phyloP scores from a whole-genome alignment of 192 early-diverging fungal genomes.

The Mortierella alpina region DNA sequence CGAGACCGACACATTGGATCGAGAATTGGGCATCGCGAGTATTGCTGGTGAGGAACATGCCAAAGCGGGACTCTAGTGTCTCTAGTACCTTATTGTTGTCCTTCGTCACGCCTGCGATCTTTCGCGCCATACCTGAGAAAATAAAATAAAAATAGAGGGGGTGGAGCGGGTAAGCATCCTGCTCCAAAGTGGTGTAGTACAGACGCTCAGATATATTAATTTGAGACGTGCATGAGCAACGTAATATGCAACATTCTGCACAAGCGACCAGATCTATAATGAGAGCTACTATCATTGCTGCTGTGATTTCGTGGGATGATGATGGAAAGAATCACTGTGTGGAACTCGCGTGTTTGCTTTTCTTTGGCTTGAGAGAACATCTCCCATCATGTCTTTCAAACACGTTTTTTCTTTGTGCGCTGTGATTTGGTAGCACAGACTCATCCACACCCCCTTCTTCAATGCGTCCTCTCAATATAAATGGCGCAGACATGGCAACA shows the following conservation, averaged over 20 bases:
- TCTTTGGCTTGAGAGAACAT: no score
- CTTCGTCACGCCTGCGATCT: slow-evolving; percentile 42
- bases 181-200: no score
- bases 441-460: neutral
- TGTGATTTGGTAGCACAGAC: neutral
- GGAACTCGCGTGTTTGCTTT: no score
- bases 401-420: neutral
- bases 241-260: neutral
- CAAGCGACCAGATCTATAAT: no score
- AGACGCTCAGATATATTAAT: no score
- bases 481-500: neutral
- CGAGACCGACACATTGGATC: slow-evolving; percentile 46
- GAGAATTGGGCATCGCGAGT: slow-evolving; percentile 33
- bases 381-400: no score
- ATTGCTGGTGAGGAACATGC: slow-evolving; percentile 41
- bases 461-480: neutral
- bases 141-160: neutral
- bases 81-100: slow-evolving; percentile 32
- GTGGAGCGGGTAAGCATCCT: neutral
- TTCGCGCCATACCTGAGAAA: slow-evolving; percentile 23
- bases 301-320: no score
- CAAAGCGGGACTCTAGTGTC: slow-evolving; percentile 31
- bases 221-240: neutral
- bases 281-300: no score
- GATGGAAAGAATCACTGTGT: no score